Conservation (phyloP, 495 filamentous ascomycete species). For the Thozetella sp. region DNA sequence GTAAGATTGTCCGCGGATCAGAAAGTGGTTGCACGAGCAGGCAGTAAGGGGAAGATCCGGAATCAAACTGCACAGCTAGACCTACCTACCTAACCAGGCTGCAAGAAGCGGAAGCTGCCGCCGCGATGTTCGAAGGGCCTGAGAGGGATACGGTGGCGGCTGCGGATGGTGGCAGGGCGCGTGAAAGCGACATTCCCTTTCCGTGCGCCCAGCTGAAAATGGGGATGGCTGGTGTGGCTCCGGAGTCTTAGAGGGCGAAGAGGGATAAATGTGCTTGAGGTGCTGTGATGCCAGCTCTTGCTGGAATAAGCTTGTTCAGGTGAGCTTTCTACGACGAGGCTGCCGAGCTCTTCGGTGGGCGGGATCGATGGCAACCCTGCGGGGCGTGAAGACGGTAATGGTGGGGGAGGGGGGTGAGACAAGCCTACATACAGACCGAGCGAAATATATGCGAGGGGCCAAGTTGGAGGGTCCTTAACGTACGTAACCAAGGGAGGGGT, state of each 20-base stretch:
- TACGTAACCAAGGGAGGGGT: no score
- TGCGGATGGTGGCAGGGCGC: neutral
- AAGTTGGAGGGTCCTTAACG: no score
- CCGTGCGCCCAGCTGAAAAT: no score
- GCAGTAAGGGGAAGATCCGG: neutral
- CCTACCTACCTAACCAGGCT: neutral
- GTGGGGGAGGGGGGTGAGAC: neutral
- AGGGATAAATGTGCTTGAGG: neutral
- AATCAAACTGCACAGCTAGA: neutral
- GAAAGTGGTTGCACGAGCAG: neutral
- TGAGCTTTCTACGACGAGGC: neutral
- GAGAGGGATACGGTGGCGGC: neutral
- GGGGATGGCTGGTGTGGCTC: no score
- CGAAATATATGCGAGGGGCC: no score
- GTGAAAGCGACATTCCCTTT: no score
- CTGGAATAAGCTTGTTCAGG: neutral
- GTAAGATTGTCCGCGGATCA: neutral
- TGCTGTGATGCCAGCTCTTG: neutral
- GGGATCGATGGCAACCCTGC: slow-evolving; percentile 1
- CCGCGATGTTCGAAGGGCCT: neutral
- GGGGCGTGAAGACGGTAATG: neutral
- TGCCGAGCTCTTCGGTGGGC: neutral
- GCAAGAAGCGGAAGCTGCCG: slow-evolving; percentile 1
- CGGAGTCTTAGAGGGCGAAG: neutral
- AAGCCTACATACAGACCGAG: neutral